Base-by-base conservation (phyloP, 169 alveolate genomes). In the Plasmodium sp. region DNA sequence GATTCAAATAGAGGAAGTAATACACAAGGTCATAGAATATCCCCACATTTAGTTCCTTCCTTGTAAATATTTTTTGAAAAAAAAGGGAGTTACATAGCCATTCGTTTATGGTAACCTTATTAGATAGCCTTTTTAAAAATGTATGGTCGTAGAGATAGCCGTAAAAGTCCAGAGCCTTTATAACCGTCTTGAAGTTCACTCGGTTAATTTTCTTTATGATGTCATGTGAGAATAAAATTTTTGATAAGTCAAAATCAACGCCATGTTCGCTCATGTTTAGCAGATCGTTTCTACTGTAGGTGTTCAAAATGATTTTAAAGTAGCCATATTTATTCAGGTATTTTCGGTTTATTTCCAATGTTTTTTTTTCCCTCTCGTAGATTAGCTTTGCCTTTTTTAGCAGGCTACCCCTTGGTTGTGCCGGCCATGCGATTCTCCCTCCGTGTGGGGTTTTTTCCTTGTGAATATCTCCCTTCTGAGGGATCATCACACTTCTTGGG, bases 81-180 rank as follows among this genome's bases (percentile, higher is more conserved):
- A 86, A 86, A 7, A 3, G 77, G 41, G 16, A 48, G 33, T 86
- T 86, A 39, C 22, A 31, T 79, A 86, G 33, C 93, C 93, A 86
- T 33, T 77, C 72, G 81, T 86, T 86, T 77, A 86, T 75, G 34
- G 62, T 86, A 2, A 86, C 81, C 48, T 58, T 86, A 86, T 86
- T 86, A 77, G 81, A 86, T 7, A 86, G 39, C 36, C 81, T 86
- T 75, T 86, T 86, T 77, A 86, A 86, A 86, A 86, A 86, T n/a
- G 71, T 74, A 86, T 56, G 75, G 48, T 86, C 80, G 43, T 86
- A 86, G 5, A 79, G 31, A 77, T 86, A 86, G 6, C 93, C 93
- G 81, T 86, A 86, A 77, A 86, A 86, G 3, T 86, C 93, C 62
- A 86, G 71, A 54, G 93, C 51, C 22, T 75, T 77, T 84, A 86